Conservation (phyloP, 1,284 basidiomycete species). For the Tilletiopsis washingtonensis region DNA sequence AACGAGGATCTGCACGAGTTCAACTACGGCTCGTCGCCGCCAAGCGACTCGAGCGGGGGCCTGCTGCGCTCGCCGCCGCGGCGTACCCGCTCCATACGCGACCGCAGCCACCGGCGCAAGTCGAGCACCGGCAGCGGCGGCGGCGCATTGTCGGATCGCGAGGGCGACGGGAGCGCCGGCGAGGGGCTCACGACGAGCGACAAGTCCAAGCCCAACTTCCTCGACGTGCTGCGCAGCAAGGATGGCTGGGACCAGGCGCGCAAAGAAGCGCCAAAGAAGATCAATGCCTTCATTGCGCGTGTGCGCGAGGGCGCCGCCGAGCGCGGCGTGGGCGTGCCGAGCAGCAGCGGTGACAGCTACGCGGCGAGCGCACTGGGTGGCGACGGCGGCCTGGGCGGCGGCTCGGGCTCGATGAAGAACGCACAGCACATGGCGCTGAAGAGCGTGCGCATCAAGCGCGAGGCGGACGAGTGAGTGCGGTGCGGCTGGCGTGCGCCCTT, state of each 20-base stretch:
- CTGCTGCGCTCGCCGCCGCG: background rate
- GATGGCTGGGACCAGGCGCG: conserved; percentile 40
- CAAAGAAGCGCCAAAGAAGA: conserved; percentile 42
- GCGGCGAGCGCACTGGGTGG: background rate
- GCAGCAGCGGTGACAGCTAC: background rate
- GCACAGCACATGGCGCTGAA: conserved; percentile 33
- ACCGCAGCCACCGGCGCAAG: background rate
- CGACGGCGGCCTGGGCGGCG: conserved; percentile 8
- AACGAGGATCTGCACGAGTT: background rate
- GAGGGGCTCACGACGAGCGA: background rate
- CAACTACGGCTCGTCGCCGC: background rate
- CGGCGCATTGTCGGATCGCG: background rate
- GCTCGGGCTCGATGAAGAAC: conserved; percentile 11
- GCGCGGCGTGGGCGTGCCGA: background rate
- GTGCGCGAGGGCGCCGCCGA: conserved; percentile 27
- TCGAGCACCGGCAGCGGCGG: background rate
- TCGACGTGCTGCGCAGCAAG: conserved; percentile 35
- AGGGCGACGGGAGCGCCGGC: background rate
- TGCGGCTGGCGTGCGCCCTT: no score
- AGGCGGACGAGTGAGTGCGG: conserved; percentile 50
- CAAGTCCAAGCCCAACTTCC: conserved; percentile 9
- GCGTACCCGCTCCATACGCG: background rate
- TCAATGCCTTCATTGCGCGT: conserved; percentile 37
- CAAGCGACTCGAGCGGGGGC: background rate
- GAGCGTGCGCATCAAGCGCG: conserved; percentile 34